Conservation (phyloP, 306 rosid species). For the Coriaria nepalensis region DNA sequence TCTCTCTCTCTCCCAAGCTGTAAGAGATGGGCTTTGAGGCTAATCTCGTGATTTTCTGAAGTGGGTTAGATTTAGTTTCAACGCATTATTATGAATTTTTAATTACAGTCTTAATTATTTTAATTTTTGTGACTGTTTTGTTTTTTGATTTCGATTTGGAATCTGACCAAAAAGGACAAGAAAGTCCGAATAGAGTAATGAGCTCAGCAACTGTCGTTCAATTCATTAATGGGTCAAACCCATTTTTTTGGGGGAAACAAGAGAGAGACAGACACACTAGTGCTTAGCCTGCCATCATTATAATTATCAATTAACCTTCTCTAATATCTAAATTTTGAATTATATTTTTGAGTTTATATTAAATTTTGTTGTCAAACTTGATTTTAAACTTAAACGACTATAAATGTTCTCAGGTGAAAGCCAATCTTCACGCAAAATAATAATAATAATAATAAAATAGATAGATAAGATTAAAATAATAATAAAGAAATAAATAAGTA, state of each 20-base stretch:
- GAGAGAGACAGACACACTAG: slow-evolving; percentile 7
- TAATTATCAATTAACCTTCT: too few relatives aligned
- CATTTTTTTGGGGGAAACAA: slow-evolving; percentile 17
- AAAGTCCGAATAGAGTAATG: slow-evolving; percentile 17
- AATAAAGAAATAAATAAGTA: too few relatives aligned
- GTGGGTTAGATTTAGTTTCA: slow-evolving; percentile 10
- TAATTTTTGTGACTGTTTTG: not conserved
- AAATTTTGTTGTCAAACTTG: too few relatives aligned
- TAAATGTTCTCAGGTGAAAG: too few relatives aligned
- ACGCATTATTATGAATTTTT: not conserved
- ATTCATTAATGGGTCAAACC: slow-evolving; percentile 35
- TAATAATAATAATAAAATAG: too few relatives aligned
- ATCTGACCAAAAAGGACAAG: slow-evolving; percentile 22
- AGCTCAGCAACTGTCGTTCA: slow-evolving; percentile 28
- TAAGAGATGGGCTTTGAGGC: not conserved
- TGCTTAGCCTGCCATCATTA: too few relatives aligned
- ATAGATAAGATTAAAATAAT: too few relatives aligned
- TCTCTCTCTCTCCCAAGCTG: slow-evolving; percentile 6
- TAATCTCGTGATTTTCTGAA: slow-evolving; percentile 24
- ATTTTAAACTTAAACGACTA: too few relatives aligned
- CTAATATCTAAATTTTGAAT: too few relatives aligned
- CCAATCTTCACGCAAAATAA: too few relatives aligned
- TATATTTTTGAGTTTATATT: too few relatives aligned
- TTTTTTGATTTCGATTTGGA: slow-evolving; percentile 1
- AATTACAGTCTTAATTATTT: slow-evolving; percentile 2